These are phyloP conservation scores for Barnettozyma hawaiiensis DNA, from an alignment of 1,139 yeast species.

Conservation along the genomic window DNA sequence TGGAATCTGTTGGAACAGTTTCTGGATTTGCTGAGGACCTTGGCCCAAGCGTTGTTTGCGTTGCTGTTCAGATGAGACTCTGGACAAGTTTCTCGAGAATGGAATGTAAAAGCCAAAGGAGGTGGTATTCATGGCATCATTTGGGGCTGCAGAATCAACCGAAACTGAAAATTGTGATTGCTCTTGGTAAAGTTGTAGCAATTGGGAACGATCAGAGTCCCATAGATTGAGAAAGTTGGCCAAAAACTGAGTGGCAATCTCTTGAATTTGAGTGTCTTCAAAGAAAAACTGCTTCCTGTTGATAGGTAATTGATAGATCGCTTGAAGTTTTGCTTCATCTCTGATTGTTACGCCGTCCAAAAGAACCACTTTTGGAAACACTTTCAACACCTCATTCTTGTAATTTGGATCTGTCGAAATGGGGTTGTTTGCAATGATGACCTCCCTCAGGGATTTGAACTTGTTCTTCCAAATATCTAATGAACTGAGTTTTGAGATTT, in stretches of 20 bases:
- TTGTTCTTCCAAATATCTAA: constrained; percentile 79
- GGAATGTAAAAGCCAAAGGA: constrained; percentile 64
- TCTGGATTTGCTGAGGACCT: constrained; percentile 66
- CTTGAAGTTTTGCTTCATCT: constrained; percentile 56
- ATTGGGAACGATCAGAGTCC: constrained; percentile 72
- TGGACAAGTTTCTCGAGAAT: constrained; percentile 69
- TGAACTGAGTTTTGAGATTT: constrained; percentile 48
- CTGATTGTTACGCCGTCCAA: constrained; percentile 76
- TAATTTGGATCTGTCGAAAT: constrained; percentile 45
- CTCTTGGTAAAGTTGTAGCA: constrained; percentile 68
- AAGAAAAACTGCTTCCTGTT: constrained; percentile 58
- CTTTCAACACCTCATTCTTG: constrained; percentile 57
- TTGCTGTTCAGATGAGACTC: constrained; percentile 56
- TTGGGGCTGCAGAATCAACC: constrained; percentile 42
- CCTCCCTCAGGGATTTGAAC: constrained; percentile 65
- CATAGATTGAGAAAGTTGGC: constrained; percentile 70
- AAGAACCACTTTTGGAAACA: constrained; percentile 74
- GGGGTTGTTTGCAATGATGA: constrained; percentile 78
- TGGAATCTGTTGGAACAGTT: constrained; percentile 63
- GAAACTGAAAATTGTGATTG: constrained; percentile 81
- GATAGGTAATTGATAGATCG: constrained; percentile 50
- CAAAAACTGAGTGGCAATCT: constrained; percentile 67
- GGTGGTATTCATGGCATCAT: constrained; percentile 31
- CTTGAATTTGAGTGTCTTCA: constrained; percentile 70
- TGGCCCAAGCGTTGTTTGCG: constrained; percentile 54